A percentile compares a stretch with the other conserved stretches of the same genome.
phyloP scores from a whole-genome alignment of 2,329 filamentous ascomycete species.

The Penicillium sp. region DNA sequence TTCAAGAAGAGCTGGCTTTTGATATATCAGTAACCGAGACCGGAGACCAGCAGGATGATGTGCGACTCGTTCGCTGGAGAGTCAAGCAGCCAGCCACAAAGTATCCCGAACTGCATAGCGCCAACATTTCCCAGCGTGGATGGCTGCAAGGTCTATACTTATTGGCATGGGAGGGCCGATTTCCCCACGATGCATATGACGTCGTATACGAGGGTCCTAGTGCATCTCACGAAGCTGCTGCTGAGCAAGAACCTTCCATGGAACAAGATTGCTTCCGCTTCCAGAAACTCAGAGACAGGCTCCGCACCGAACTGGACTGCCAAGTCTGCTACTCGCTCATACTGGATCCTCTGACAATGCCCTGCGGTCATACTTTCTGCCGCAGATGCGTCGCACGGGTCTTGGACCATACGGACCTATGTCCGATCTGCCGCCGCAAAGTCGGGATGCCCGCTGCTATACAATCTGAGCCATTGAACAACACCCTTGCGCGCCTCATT shows the following conservation, averaged over 20 bases:
- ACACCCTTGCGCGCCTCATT: slow-evolving; percentile 59
- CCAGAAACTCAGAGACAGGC: slow-evolving; percentile 56
- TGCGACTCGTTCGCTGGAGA: slow-evolving; percentile 29
- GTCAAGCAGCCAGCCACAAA: slow-evolving; percentile 6
- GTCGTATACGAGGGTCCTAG: slow-evolving; percentile 44
- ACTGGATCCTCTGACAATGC: slow-evolving; percentile 75
- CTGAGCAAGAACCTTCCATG: slow-evolving; percentile 1
- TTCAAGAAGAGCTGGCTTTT: slow-evolving; percentile 40
- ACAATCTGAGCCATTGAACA: slow-evolving; percentile 55
- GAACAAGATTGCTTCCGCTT: slow-evolving; percentile 34
- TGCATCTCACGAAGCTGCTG: slow-evolving; percentile 21
- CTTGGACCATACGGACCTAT: slow-evolving; percentile 71
- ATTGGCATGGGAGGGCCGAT: slow-evolving; percentile 58
- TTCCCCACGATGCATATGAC: slow-evolving; percentile 54
- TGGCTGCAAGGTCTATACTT: slow-evolving; percentile 60
- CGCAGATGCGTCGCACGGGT: slow-evolving; percentile 70
- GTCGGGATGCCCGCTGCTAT: slow-evolving; percentile 54
- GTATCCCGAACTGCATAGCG: slow-evolving; percentile 3
- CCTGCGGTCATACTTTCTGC: slow-evolving; percentile 87
- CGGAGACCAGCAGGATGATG: slow-evolving; percentile 26
- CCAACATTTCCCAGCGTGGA: slow-evolving; percentile 9
- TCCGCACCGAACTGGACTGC: slow-evolving; percentile 73
- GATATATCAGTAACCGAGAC: slow-evolving; percentile 4
- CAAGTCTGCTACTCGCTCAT: slow-evolving; percentile 82
- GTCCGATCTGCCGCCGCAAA: slow-evolving; percentile 71